Evolutionary conservation across 352 stramenopile genomes (phyloP).

Genomic region (Pythium coloratum): DNA sequence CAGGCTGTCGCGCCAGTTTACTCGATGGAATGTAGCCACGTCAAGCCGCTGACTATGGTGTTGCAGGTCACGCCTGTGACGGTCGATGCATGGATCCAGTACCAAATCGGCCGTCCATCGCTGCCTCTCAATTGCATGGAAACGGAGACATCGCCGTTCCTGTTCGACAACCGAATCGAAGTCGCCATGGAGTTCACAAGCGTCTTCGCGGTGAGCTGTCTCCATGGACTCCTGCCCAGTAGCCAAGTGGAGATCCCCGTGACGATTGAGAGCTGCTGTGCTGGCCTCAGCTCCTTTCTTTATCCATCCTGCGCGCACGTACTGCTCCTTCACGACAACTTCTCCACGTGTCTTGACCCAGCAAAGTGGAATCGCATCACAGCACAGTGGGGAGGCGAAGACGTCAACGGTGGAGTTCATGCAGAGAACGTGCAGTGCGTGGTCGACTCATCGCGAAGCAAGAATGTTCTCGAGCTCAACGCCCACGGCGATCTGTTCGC

Average conservation of each 20-base stretch:
- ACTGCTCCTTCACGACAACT: constrained; percentile 58
- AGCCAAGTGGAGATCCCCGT: constrained; percentile 35
- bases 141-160: constrained; percentile 8
- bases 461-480: constrained; percentile 41
- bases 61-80: constrained; percentile 20
- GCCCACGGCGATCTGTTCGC: constrained; percentile 57
- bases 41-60: constrained; percentile 26
- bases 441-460: constrained; percentile 26
- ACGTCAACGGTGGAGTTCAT: constrained; percentile 69
- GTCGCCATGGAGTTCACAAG: constrained; percentile 28
- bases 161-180: constrained; percentile 13
- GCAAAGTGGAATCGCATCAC: constrained; percentile 47
- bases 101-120: constrained; percentile 16
- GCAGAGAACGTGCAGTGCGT: constrained; percentile 49
- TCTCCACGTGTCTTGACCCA: constrained; percentile 39
- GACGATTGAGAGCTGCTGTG: constrained; percentile 49
- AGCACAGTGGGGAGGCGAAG: constrained; percentile 55
- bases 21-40: constrained; percentile 28
- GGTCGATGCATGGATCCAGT: constrained; percentile 26
- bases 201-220: constrained; percentile 53
- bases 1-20: constrained; percentile 26
- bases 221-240: constrained; percentile 46
- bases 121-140: constrained; percentile 14
- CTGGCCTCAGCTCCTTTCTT: constrained; percentile 41
- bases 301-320: constrained; percentile 44